Evolutionary conservation across 352 stramenopile species (phyloP).

Genomic region (Phytophthora cactorum): DNA sequence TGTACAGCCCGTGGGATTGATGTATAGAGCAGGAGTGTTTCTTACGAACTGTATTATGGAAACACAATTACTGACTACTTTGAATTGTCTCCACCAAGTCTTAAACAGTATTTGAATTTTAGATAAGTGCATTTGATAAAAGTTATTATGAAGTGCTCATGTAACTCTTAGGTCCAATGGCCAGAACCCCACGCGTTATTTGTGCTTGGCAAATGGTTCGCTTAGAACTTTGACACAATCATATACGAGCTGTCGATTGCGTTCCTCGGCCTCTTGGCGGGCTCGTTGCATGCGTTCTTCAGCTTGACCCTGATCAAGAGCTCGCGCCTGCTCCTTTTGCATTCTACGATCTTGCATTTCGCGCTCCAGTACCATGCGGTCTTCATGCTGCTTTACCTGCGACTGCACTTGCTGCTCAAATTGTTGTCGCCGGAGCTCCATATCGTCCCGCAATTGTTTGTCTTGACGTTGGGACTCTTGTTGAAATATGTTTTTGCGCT

Average conservation of each 20-base stretch:
- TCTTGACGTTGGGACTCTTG: neutral
- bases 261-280: neutral
- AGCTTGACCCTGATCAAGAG: neutral
- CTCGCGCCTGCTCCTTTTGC: neutral
- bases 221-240: neutral
- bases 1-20: neutral
- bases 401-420: neutral
- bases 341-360: neutral
- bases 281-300: neutral
- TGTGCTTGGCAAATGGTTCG: neutral
- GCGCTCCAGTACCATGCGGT: neutral
- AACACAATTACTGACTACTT: constrained; percentile 19
- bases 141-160: neutral
- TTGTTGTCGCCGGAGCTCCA: neutral
- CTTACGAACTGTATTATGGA: constrained; percentile 18
- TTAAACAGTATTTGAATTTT: neutral
- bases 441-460: neutral
- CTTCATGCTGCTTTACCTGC: too few species aligned
- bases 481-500: neutral
- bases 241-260: neutral
- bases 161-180: too few species aligned
- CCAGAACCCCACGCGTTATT: neutral
- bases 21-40: constrained; percentile 7
- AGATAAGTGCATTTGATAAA: neutral
- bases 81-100: neutral